Base-by-base conservation (phyloP, 352 stramenopile species). In the Phytophthora tubulina region DNA sequence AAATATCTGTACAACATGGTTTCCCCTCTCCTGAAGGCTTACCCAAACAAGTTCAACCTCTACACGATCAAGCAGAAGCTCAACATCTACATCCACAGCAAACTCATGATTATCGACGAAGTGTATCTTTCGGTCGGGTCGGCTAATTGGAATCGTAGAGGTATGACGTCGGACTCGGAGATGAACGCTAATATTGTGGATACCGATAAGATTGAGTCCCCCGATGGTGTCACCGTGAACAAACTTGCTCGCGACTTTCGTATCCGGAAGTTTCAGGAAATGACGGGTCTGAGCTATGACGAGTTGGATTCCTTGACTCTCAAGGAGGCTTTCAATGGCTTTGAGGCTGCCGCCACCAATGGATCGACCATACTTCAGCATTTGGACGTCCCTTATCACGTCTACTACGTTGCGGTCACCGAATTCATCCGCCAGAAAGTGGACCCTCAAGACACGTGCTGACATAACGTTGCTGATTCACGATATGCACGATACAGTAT, bases 231-330 rank as follows among this genome's bases (percentile, higher is more conserved):
- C 32, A 69, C 60, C 0, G 79, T 88, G 3, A 73, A 63, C 15
- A 71, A 67, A 44, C 32, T 86, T 3, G 79, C 81, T 48, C 80
- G 78, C 3, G 72, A 87, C 55, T 92, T 79, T 63, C 84, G 82
- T 3, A 68, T 90, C 15, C 74, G 73, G 30, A 91, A 91, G 56
- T 91, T 93, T 54, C 63, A 73, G 32, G 85, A 93, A 58, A 78
- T 88, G 49, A 86, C 78, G 31, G 70, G 80, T 30, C 63, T 73
- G 8, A 67, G 51, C 9, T 79, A 82, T 65, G 56, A 68, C 13
- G 71, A 82, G 2, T 60, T 92, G 15, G 65, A 82, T 21, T 73
- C 62, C 11, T 75, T 90, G 68, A 80, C 46, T 8, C 75, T 90
- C 27, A 11, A 76, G 1, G 74, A 86, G 46, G 70, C 85, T 6